Evolutionary conservation across 768 basidiomycete genomes (phyloP).

Genomic region (Dendrothele bispora): DNA sequence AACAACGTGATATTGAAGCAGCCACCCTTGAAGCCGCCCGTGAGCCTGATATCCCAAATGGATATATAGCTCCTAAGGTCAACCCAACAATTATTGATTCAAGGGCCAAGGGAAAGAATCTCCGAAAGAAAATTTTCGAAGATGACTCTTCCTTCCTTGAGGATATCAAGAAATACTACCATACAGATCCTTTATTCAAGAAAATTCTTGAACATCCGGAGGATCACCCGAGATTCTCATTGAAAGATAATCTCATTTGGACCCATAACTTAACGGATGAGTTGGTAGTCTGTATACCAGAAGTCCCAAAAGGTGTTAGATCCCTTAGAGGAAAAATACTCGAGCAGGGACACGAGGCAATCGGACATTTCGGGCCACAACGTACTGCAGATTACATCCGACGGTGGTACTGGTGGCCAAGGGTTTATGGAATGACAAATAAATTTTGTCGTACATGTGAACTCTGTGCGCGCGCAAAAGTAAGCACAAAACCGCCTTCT

Average conservation of each 20-base stretch:
- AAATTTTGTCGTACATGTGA: constrained; percentile 12
- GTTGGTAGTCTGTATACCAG: constrained; percentile 1
- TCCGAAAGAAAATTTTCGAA: background rate
- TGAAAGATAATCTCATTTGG: background rate
- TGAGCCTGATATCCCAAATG: too few relatives aligned
- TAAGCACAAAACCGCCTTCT: constrained; percentile 1
- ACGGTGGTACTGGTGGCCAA: constrained; percentile 18
- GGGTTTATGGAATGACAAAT: background rate
- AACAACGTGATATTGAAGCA: too few relatives aligned
- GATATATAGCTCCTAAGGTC: too few relatives aligned
- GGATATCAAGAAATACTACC: background rate
- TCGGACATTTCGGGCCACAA: constrained; percentile 24
- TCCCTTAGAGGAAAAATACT: background rate
- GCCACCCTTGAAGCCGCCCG: too few relatives aligned
- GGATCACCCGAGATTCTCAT: too few relatives aligned
- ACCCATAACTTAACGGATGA: background rate
- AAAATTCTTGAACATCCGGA: background rate
- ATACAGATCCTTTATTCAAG: background rate
- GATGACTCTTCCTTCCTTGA: background rate
- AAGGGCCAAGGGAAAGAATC: background rate
- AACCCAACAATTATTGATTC: background rate
- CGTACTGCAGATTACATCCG: constrained; percentile 26
- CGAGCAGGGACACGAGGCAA: background rate
- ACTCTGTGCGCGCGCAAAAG: constrained; percentile 13
- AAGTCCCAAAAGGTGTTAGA: background rate